These are phyloP conservation scores for Telopea speciosissima DNA, from an alignment of 177 flowering plant genomes.

Conservation along the genomic window DNA sequence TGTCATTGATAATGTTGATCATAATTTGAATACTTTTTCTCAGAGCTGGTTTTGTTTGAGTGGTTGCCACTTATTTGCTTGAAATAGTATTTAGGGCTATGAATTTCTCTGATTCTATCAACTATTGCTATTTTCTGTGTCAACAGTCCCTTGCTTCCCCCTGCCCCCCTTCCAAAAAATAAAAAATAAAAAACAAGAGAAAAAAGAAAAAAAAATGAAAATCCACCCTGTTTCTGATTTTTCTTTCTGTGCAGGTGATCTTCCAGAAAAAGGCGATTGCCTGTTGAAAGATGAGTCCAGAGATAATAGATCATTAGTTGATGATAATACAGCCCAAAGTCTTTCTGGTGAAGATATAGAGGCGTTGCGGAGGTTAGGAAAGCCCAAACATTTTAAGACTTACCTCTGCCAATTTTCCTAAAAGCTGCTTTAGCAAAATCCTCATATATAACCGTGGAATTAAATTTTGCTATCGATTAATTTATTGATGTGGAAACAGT, in stretches of 20 bases:
- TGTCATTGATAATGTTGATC: no score
- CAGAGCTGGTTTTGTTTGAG: no score
- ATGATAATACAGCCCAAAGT: conserved; percentile 80
- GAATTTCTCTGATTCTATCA: no score
- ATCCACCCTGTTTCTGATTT: background rate
- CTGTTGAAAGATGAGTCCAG: conserved; percentile 36
- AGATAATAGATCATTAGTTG: conserved; percentile 74
- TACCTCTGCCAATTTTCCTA: background rate
- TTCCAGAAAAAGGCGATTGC: conserved; percentile 28
- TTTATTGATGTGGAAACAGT: background rate
- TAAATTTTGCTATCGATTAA: background rate
- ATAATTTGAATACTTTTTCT: no score
- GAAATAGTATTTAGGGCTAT: no score
- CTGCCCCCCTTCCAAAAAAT: no score
- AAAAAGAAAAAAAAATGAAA: no score
- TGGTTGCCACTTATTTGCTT: no score
- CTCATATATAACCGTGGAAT: background rate
- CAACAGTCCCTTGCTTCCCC: background rate
- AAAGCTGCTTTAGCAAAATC: background rate
- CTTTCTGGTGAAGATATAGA: conserved; percentile 85
- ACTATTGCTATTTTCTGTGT: no score
- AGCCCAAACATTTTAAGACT: background rate
- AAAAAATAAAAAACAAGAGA: no score
- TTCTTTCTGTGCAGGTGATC: conserved; percentile 24
- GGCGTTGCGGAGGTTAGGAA: conserved; percentile 61